Evolutionary conservation across 1,139 yeast species (phyloP), one percentile per base, ranked within the genome.

Genomic region (Lodderomyces margitis): DNA sequence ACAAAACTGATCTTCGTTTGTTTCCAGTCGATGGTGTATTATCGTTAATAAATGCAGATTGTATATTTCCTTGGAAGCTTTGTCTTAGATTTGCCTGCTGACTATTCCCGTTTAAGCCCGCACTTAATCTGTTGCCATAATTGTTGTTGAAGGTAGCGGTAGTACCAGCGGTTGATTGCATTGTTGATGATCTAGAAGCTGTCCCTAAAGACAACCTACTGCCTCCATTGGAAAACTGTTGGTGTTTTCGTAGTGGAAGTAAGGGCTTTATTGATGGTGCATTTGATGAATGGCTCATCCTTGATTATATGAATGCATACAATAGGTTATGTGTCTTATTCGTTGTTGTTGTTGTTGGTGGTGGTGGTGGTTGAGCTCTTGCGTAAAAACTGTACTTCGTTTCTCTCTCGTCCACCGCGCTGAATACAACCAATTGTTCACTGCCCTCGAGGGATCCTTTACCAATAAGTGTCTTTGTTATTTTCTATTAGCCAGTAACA

Each of bases 1-100:
- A 56, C 15, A 70, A 51, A 5, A 43, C 39, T 17, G 74, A 68
- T 43, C 65, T 54, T 38, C 74, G 51, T 44, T 65, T 66, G 36
- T 58, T 53, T 21, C 34, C 25, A 6, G 32, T n/a, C 11, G 34
- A 35, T 9, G 44, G 46, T 17, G 45, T 39, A 17, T 34, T 28
- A 9, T 37, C 40, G 30, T 39, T 33, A 3, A 32, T 27, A 20
- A 28, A 27, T 9, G 36, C 10, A 10, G 36, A 34, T 14, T 34
- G 35, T 20, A 36, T 24, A 21, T 36, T 34, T n/a, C 28, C 34
- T 23, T 37, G 39, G 5, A 25, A 32, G 17, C 35, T 34, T 24
- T 36, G 43, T 37, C 43, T 36, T 20, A 31, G 38, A 19, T 40
- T 40, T 20, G 31, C 28, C 12, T 28, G 32, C 15, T 14, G 32